A percentile compares a stretch with the other conserved stretches of the same genome.
phyloP scores from a whole-genome alignment of 140 eudicot species.

The Senecio squalidus region DNA sequence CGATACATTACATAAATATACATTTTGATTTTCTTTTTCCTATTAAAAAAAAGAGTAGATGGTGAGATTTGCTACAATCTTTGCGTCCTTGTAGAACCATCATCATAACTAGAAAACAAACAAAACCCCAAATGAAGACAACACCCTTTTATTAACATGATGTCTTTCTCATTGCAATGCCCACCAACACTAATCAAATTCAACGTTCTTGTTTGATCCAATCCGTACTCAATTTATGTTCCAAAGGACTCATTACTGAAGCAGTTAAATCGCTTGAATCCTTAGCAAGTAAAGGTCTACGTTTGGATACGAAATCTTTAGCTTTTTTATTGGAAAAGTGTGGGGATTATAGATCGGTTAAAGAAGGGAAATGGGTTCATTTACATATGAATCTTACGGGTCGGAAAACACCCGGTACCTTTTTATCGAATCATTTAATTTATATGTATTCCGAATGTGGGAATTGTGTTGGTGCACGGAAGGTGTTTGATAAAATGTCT shows the following conservation, averaged over 20 bases:
- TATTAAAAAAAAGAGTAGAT: not conserved
- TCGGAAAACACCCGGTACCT: slow-evolving; percentile 39
- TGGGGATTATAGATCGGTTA: slow-evolving; percentile 40
- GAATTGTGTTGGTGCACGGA: slow-evolving; percentile 46
- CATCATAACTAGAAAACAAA: not conserved
- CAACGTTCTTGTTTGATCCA: slow-evolving; percentile 48
- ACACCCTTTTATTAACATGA: slow-evolving; percentile 18
- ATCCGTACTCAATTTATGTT: slow-evolving; percentile 36
- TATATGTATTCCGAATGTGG: slow-evolving; percentile 63
- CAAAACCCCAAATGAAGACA: slow-evolving; percentile 18
- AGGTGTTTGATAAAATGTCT: slow-evolving; percentile 76
- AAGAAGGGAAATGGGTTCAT: slow-evolving; percentile 74
- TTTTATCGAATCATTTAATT: slow-evolving; percentile 50
- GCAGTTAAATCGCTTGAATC: slow-evolving; percentile 43
- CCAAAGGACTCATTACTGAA: slow-evolving; percentile 46
- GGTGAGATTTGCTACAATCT: not conserved
- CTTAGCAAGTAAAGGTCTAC: slow-evolving; percentile 43
- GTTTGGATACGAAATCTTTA: slow-evolving; percentile 43
- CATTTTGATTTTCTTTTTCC: too few relatives aligned
- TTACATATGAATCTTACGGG: slow-evolving; percentile 58
- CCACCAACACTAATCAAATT: slow-evolving; percentile 23
- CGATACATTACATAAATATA: too few relatives aligned
- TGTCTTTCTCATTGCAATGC: slow-evolving; percentile 30
- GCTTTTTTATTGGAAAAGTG: slow-evolving; percentile 47
- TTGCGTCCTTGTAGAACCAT: too few relatives aligned